Percentiles rank a stretch among this genome's conserved stretches.
Evolutionary conservation across 2,329 filamentous ascomycete genomes (phyloP).

Genomic region (Monilinia laxa): DNA sequence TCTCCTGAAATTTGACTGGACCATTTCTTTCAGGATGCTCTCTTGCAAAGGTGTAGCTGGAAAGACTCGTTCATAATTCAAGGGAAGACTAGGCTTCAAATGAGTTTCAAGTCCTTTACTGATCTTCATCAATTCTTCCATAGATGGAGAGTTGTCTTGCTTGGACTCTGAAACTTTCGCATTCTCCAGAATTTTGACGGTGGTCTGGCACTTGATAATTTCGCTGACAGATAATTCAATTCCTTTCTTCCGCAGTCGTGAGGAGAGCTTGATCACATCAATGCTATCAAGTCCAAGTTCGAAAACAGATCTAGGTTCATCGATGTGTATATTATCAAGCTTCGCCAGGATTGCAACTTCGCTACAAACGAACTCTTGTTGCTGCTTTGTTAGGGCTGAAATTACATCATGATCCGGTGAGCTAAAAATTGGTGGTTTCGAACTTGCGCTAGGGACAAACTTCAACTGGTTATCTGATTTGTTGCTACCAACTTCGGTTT

Average conservation of each 20-base stretch:
- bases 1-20: conserved; percentile 66
- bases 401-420: conserved; percentile 45
- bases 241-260: conserved; percentile 61
- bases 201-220: conserved; percentile 72
- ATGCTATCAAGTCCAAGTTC: conserved; percentile 90
- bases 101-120: conserved; percentile 43
- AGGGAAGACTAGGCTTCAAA: conserved; percentile 42
- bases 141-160: conserved; percentile 15
- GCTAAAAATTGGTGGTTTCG: neutral
- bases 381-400: conserved; percentile 43
- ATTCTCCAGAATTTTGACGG: conserved; percentile 56
- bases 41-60: conserved; percentile 85
- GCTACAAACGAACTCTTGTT: conserved; percentile 47
- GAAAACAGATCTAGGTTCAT: conserved; percentile 64
- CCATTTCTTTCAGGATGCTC: conserved; percentile 80
- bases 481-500: neutral
- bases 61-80: conserved; percentile 57
- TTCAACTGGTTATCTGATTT: neutral
- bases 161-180: conserved; percentile 27
- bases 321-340: conserved; percentile 51
- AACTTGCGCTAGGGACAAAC: too few relatives aligned
- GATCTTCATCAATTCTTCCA: conserved; percentile 32
- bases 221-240: conserved; percentile 67
- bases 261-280: conserved; percentile 81
- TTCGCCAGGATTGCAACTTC: conserved; percentile 65